Conservation (phyloP, 148 eudicot genomes). For the Rhododendron kiyosumense region DNA sequence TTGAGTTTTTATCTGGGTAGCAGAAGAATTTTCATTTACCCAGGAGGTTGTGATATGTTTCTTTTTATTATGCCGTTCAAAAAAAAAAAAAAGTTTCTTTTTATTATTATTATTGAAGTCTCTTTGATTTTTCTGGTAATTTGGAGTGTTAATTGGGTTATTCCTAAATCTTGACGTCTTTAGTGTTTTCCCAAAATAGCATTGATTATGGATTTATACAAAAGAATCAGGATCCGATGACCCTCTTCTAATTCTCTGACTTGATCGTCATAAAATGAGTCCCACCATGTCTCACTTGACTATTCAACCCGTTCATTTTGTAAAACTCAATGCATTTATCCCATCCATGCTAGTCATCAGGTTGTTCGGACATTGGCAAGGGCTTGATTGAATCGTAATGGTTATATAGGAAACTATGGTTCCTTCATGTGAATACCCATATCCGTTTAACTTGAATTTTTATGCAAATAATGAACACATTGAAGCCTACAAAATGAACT, state of each 20-base stretch:
- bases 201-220: neutral
- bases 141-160: neutral
- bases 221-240: neutral
- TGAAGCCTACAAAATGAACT: neutral
- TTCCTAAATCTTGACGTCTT: neutral
- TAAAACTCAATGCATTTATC: neutral
- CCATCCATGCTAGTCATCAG: neutral
- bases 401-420: neutral
- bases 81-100: no score
- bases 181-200: neutral
- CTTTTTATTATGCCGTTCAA: no score
- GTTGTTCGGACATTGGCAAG: neutral
- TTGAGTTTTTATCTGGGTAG: neutral
- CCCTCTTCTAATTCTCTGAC: neutral
- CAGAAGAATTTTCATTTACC: neutral
- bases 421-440: neutral
- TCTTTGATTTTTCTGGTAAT: neutral
- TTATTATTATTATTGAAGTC: neutral
- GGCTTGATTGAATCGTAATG: neutral
- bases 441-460: neutral
- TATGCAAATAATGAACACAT: neutral
- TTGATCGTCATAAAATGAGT: neutral
- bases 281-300: neutral
- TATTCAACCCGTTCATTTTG: neutral
- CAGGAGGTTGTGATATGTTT: neutral